Evolutionary conservation across 2,329 filamentous ascomycete genomes (phyloP).

Genomic region (Fusarium sp.): DNA sequence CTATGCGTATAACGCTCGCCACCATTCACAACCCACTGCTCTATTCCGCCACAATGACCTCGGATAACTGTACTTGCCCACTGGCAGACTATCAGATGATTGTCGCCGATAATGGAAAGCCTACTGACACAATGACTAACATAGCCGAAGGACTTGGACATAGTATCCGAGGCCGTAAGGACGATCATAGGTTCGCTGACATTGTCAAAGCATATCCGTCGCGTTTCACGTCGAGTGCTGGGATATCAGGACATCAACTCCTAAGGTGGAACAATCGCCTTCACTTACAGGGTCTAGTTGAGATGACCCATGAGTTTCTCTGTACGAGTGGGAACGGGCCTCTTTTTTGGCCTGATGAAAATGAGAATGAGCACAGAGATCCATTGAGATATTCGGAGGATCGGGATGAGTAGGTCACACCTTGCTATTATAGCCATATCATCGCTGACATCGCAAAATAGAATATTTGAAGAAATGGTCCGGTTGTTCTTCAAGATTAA

Average conservation of each 20-base stretch:
- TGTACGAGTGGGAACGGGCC: not conserved
- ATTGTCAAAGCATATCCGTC: not conserved
- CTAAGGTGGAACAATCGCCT: not conserved
- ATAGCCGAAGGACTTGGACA: not conserved
- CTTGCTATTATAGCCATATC: accelerated
- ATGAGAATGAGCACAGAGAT: not conserved
- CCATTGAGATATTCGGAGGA: not conserved
- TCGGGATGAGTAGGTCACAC: not conserved
- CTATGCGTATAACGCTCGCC: too few species aligned
- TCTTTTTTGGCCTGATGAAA: not conserved
- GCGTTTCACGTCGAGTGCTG: not conserved
- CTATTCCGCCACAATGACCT: not conserved
- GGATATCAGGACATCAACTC: not conserved
- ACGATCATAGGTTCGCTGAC: not conserved
- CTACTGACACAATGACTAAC: not conserved
- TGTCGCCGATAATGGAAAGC: not conserved
- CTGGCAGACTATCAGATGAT: not conserved
- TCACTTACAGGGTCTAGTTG: not conserved
- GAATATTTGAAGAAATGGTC: conserved; percentile 8
- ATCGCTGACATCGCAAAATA: not conserved
- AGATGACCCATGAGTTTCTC: conserved; percentile 21
- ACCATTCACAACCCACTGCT: not conserved
- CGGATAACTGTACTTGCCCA: not conserved
- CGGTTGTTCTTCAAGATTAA: not conserved
- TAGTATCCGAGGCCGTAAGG: not conserved